phyloP scores from a whole-genome alignment of 495 filamentous ascomycete species.

The Penicillium angulare region DNA sequence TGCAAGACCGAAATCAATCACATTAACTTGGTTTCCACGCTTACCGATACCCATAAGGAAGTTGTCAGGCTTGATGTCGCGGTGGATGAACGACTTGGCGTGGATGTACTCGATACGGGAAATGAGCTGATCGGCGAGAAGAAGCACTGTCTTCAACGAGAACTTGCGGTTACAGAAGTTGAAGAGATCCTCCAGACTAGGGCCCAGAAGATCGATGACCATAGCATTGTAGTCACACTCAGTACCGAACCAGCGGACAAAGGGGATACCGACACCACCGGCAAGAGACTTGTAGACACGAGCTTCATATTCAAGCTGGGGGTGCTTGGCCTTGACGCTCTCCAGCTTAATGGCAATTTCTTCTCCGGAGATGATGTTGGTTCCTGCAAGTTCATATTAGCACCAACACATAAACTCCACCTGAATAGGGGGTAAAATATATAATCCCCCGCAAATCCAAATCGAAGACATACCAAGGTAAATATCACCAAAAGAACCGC shows the following conservation, averaged over 20 bases:
- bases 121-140: constrained; percentile 97
- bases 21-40: constrained; percentile 99
- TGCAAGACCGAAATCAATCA: constrained; percentile 98
- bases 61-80: constrained; percentile 99
- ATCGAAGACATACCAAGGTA: constrained; percentile 90
- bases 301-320: constrained; percentile 98
- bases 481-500: constrained; percentile 97
- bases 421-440: no score
- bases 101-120: constrained; percentile 99
- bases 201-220: constrained; percentile 97
- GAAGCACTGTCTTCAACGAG: constrained; percentile 97
- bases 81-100: constrained; percentile 99
- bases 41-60: constrained; percentile 99
- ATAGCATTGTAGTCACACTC: constrained; percentile 99
- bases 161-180: constrained; percentile 99
- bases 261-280: constrained; percentile 97
- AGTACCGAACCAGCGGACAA: constrained; percentile 99
- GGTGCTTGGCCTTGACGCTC: constrained; percentile 99
- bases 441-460: no score
- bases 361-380: constrained; percentile 99
- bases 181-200: constrained; percentile 99
- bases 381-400: constrained; percentile 52
- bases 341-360: constrained; percentile 99
- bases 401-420: background rate
- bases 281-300: constrained; percentile 99